These are phyloP conservation scores for Candida ipomoeae DNA, from an alignment of 805 yeast species.

Conservation along the genomic window DNA sequence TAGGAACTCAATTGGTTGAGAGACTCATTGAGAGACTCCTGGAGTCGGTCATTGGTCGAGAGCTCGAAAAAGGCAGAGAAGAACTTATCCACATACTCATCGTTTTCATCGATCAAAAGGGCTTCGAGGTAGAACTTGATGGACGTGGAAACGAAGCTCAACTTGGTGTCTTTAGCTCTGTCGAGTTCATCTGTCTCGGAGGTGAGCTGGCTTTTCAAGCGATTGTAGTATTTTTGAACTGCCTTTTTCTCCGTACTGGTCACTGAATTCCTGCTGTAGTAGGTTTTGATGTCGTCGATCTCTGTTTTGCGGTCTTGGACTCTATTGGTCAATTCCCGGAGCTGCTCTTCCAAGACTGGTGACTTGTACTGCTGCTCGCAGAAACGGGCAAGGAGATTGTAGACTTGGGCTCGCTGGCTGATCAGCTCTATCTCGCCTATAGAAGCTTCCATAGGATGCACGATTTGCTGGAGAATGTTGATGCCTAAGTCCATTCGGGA, in stretches of 20 bases:
- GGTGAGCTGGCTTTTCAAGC: slow-evolving; percentile 43
- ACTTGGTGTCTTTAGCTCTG: slow-evolving; percentile 32
- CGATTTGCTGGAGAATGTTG: slow-evolving; percentile 53
- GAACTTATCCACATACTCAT: slow-evolving; percentile 65
- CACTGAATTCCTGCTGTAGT: slow-evolving; percentile 37
- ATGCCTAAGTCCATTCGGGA: slow-evolving; percentile 67
- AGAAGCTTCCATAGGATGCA: slow-evolving; percentile 40
- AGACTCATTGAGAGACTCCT: slow-evolving; percentile 34
- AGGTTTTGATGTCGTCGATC: slow-evolving; percentile 44
- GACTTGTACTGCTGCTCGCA: slow-evolving; percentile 62
- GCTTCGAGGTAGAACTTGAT: slow-evolving; percentile 56
- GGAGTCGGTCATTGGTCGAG: slow-evolving; percentile 42
- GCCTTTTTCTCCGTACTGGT: slow-evolving; percentile 46
- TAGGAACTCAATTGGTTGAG: slow-evolving; percentile 47
- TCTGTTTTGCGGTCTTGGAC: slow-evolving; percentile 44
- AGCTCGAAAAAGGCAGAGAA: slow-evolving; percentile 81
- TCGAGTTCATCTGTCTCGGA: slow-evolving; percentile 48
- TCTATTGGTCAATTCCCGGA: slow-evolving; percentile 38
- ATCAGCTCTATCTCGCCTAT: slow-evolving; percentile 10
- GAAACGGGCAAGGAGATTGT: slow-evolving; percentile 62
- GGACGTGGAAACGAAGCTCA: slow-evolving; percentile 48
- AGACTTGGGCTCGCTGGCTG: slow-evolving; percentile 42
- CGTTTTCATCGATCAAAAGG: slow-evolving; percentile 38
- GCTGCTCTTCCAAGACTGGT: slow-evolving; percentile 39
- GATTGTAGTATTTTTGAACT: slow-evolving; percentile 50